Base-by-base conservation (phyloP, 78 protist species). In the Tieghemostelium lacteum region DNA sequence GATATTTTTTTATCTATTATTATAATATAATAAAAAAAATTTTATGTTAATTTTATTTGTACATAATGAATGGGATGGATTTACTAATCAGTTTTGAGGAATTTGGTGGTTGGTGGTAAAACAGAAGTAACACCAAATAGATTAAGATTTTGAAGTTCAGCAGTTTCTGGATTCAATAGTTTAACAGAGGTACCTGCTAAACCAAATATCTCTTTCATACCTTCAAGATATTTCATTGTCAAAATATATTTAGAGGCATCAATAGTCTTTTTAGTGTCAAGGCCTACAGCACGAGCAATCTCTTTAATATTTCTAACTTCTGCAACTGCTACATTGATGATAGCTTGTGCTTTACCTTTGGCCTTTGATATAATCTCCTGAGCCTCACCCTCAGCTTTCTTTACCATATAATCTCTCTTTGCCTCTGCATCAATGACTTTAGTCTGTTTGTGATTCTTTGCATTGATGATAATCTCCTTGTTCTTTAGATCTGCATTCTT, bases 331-430 rank as follows among this genome's bases (percentile, higher is more conserved):
- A 6, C 1, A 37, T 64, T 64, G 16, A 64, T 33, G 31, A 36
- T 64, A 33, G 72, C 72, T 64, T 64, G 72, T 14, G 55, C 72
- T 1, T 22, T 22, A 64, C 72, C 72, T 64, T 37, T 64, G 20
- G 72, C 72, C 17, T 28, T 33, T n/a, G 72, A 64, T n/a, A 64
- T 39, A n/a, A 64, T 64, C 50, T 64, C 72, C 22, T 64, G 72
- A 16, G 72, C 72, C 45, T 64, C 72, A 64, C 72, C 72, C 10
- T 64, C 72, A 14, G 72, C 72, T n/a, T 64, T 64, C 28, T 64
- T 64, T 17, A 64, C 37, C 72, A 64, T 64, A 28, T 40, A 64
- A 37, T 64, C 72, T 39, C 72, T 64, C 29, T 33, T 3, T 36
- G 54, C 72, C 8, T 64, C 72, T n/a, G 54, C 37, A 36, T 64